phyloP scores from a whole-genome alignment of 768 basidiomycete genomes.

The Gloeopeniophorella convolvens region DNA sequence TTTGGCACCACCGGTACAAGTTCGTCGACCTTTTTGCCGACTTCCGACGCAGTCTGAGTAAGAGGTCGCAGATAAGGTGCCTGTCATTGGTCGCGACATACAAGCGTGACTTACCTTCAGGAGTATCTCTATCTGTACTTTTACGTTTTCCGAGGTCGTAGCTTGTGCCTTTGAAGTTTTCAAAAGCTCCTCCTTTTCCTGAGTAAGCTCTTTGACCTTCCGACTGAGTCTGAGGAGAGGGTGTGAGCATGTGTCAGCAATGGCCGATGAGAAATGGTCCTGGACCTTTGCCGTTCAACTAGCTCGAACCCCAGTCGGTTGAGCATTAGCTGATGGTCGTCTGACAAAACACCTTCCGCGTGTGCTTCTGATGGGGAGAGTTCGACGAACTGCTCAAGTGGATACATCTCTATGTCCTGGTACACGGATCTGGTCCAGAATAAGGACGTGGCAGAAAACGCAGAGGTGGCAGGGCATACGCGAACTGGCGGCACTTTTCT shows the following conservation, averaged over 20 bases:
- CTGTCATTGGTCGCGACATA: not conserved
- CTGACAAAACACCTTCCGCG: constrained; percentile 50
- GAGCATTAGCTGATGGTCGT: constrained; percentile 82
- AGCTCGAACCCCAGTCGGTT: constrained; percentile 84
- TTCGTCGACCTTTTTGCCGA: constrained; percentile 21
- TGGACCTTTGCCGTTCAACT: constrained; percentile 77
- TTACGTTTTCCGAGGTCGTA: constrained; percentile 69
- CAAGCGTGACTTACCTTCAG: constrained; percentile 48
- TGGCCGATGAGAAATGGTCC: constrained; percentile 10
- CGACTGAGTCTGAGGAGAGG: constrained; percentile 55
- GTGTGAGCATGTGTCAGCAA: constrained; percentile 7
- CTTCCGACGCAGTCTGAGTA: constrained; percentile 18
- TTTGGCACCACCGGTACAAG: constrained; percentile 9
- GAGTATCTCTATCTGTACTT: constrained; percentile 67
- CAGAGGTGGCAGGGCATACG: constrained; percentile 42
- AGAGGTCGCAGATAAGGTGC: not conserved
- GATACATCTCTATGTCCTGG: constrained; percentile 77
- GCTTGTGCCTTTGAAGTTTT: constrained; percentile 74
- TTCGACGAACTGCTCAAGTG: constrained; percentile 56
- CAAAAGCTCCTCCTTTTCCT: constrained; percentile 71
- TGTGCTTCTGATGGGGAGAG: constrained; percentile 66
- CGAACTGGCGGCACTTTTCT: constrained; percentile 87
- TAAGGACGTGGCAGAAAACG: constrained; percentile 5
- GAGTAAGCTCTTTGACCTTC: constrained; percentile 57
- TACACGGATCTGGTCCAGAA: constrained; percentile 62